Conservation (phyloP, 176 grass and related monocot genomes). For the Aegilops umbellulata region DNA sequence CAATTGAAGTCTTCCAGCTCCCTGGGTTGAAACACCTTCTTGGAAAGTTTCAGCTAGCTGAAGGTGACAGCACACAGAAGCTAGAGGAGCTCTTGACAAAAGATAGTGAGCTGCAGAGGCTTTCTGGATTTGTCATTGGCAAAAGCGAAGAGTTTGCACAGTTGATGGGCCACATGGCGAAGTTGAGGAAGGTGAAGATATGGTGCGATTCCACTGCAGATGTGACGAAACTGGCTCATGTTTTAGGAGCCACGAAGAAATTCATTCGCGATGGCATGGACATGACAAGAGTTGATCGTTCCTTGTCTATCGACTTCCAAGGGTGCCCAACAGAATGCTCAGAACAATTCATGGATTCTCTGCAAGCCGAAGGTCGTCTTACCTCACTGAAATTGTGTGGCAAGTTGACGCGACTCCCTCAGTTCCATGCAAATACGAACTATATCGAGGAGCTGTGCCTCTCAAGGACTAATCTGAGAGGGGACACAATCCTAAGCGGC, state of each 20-base stretch:
- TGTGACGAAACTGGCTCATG: neutral
- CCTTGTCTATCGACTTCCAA: neutral
- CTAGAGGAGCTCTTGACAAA: neutral
- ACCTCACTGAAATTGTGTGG: neutral
- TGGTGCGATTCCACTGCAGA: neutral
- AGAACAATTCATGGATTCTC: neutral
- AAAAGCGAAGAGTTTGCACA: neutral
- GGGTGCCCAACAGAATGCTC: neutral
- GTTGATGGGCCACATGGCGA: neutral
- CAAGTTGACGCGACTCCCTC: neutral
- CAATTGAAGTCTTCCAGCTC: neutral
- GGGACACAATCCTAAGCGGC: neutral
- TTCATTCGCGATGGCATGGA: neutral
- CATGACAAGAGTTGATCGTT: neutral
- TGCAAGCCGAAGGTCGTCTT: neutral
- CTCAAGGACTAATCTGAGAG: neutral
- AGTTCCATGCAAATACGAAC: neutral
- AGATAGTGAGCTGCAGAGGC: neutral
- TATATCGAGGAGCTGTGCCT: neutral
- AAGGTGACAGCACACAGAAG: too few species aligned
- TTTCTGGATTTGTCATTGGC: neutral
- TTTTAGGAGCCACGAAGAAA: neutral
- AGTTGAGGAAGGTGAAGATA: constrained; percentile 16
- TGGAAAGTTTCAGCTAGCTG: neutral
- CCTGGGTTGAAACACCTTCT: neutral